Evolutionary conservation across 2,329 filamentous ascomycete species (phyloP).

Genomic region (Myriangium duriaei): DNA sequence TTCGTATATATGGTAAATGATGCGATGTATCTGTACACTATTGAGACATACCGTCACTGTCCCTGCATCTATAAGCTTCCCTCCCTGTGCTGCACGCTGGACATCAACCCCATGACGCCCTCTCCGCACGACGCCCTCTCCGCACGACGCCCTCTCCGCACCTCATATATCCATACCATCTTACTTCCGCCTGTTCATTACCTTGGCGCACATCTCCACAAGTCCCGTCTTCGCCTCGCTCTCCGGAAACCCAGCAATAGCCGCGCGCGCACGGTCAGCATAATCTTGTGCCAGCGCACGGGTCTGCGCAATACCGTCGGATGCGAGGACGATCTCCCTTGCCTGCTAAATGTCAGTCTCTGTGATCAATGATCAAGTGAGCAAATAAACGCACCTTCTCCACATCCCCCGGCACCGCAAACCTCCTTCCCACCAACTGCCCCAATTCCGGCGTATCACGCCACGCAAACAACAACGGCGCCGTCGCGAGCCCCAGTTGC

Average conservation of each 20-base stretch:
- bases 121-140: no score
- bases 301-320: slow-evolving; percentile 84
- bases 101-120: no score
- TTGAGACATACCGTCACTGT: no score
- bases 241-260: slow-evolving; percentile 77
- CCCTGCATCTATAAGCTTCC: no score
- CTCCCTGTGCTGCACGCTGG: no score
- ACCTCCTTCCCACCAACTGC: slow-evolving; percentile 81
- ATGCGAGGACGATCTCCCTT: slow-evolving; percentile 68
- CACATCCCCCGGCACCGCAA: slow-evolving; percentile 71
- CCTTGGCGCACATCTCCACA: slow-evolving; percentile 87
- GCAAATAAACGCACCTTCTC: slow-evolving; percentile 50
- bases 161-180: no score
- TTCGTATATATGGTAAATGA: no score
- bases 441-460: slow-evolving; percentile 66
- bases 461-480: slow-evolving; percentile 91
- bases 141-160: no score
- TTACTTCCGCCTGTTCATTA: slow-evolving; percentile 79
- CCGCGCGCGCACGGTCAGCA: slow-evolving; percentile 70
- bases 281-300: slow-evolving; percentile 83
- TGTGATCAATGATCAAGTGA: neutral
- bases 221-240: slow-evolving; percentile 88
- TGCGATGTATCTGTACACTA: no score
- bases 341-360: slow-evolving; percentile 47
- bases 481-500: slow-evolving; percentile 84